Base-by-base conservation (phyloP, 768 basidiomycete species). In the Cystofilobasidium capitatum region DNA sequence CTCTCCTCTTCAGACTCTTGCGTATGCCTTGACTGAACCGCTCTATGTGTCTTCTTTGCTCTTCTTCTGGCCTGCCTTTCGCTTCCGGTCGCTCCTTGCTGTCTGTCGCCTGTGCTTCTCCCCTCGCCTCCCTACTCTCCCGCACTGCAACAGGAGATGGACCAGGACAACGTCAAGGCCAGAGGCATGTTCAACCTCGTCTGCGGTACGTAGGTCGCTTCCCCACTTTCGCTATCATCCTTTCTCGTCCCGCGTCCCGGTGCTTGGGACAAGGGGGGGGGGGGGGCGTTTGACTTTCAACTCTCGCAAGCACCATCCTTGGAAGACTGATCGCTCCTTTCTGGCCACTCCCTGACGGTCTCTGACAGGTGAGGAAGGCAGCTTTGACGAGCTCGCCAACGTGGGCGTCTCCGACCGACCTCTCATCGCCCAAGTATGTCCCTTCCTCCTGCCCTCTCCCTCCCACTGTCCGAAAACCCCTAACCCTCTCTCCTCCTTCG, bases 281-380 rank as follows among this genome's bases (percentile, higher is more conserved):
- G n/a, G n/a, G n/a, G n/a, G n/a, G n/a, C n/a, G n/a, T n/a, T n/a
- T n/a, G n/a, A n/a, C n/a, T n/a, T n/a, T n/a, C n/a, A n/a, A n/a
- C n/a, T n/a, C n/a, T n/a, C n/a, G n/a, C n/a, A n/a, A n/a, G n/a
- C n/a, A n/a, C n/a, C n/a, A n/a, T n/a, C n/a, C n/a, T n/a, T n/a
- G n/a, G n/a, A n/a, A n/a, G n/a, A n/a, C n/a, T n/a, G n/a, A n/a
- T n/a, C 14, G 44, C 71, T 71, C 13, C 71, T 72, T 69, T 71
- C 72, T 36, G 71, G n/a, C n/a, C n/a, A n/a, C n/a, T n/a, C n/a
- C n/a, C n/a, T n/a, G n/a, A n/a, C n/a, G n/a, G n/a, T 74, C 80
- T 7, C 77, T 39, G 2, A 20, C 80, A 42, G 87, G 84, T 7
- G 91, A 98, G 75, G 96, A 98, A 79, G 96, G 96, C 12, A 82